Percentiles rank a stretch among this genome's conserved stretches.
phyloP scores from a whole-genome alignment of 140 eudicot genomes.

The Cichorium intybus region DNA sequence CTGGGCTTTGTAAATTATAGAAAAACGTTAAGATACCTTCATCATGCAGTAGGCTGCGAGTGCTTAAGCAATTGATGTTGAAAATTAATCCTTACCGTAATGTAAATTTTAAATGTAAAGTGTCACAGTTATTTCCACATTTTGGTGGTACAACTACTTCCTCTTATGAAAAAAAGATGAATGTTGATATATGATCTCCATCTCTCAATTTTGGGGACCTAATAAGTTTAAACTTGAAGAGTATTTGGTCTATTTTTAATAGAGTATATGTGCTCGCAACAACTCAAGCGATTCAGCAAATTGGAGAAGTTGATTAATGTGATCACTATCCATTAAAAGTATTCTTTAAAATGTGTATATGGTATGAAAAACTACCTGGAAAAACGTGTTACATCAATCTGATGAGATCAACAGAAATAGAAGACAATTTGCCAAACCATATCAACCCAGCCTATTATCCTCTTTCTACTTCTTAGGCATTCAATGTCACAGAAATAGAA shows the following conservation, averaged over 20 bases:
- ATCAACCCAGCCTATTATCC: too few species aligned
- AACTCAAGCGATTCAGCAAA: too few species aligned
- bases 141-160: neutral
- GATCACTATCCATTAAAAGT: too few species aligned
- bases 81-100: neutral
- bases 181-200: neutral
- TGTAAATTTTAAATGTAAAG: neutral
- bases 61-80: neutral
- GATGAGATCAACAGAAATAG: too few species aligned
- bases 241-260: neutral
- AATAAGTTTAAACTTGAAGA: too few species aligned
- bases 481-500: neutral
- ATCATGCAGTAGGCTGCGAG: neutral
- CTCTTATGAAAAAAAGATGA: neutral
- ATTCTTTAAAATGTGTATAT: too few species aligned
- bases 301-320: too few species aligned
- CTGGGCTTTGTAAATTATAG: conserved; percentile 36
- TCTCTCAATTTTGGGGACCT: neutral
- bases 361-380: too few species aligned
- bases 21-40: conserved; percentile 27
- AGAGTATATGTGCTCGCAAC: too few species aligned
- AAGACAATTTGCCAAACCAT: too few species aligned
- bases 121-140: neutral
- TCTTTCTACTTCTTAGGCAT: too few species aligned
- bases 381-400: too few species aligned